A percentile compares a stretch with the other conserved stretches of the same genome.
Evolutionary conservation across 129 eudicot genomes (phyloP).

Genomic region (Helichrysum umbraculigerum): DNA sequence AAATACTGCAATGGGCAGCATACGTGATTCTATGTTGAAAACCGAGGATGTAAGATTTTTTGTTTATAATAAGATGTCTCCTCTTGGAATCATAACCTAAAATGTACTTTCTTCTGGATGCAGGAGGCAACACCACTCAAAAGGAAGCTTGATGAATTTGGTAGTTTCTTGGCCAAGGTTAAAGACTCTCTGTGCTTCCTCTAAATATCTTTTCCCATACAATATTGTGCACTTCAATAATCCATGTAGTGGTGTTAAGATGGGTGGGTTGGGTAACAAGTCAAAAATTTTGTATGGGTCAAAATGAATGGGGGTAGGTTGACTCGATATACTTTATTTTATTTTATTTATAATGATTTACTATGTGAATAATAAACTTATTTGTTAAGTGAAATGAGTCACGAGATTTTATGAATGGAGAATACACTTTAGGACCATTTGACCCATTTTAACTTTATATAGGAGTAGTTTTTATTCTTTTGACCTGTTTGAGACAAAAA

Average conservation of each 20-base stretch:
- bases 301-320: neutral
- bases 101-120: constrained; percentile 24
- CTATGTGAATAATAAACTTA: too few species aligned
- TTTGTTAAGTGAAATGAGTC: neutral
- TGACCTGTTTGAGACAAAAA: neutral
- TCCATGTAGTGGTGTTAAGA: constrained; percentile 16
- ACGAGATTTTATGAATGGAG: neutral
- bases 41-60: constrained; percentile 82
- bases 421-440: neutral
- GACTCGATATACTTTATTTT: neutral
- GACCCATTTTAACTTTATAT: neutral
- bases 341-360: too few species aligned
- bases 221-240: neutral
- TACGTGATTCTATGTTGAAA: constrained; percentile 94
- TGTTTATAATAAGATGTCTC: neutral
- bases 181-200: constrained; percentile 14
- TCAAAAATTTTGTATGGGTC: neutral
- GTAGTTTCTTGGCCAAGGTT: constrained; percentile 96
- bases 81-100: neutral
- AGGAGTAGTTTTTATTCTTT: neutral
- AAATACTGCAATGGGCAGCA: constrained; percentile 98
- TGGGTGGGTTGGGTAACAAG: constrained; percentile 3
- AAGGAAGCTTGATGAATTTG: constrained; percentile 95
- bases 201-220: constrained; percentile 15
- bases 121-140: constrained; percentile 96